Evolutionary conservation across 352 stramenopile genomes (phyloP).

Genomic region (Blastocystis sp.): DNA sequence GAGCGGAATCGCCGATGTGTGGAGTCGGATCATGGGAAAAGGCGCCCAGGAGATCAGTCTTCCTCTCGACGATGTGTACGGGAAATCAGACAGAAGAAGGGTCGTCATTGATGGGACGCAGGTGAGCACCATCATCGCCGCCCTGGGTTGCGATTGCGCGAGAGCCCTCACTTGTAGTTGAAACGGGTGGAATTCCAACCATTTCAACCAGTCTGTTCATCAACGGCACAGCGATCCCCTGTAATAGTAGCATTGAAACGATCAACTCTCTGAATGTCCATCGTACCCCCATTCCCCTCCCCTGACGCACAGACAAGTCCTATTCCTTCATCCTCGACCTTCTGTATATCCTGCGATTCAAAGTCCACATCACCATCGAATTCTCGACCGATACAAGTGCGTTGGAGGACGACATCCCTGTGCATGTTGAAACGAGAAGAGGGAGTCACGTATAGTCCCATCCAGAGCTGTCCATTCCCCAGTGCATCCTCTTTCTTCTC

Average conservation of each 20-base stretch:
- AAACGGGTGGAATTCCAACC: not conserved
- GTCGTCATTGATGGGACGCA: not conserved
- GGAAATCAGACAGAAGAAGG: not conserved
- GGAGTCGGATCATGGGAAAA: not conserved
- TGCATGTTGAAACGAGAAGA: not conserved
- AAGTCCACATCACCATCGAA: not conserved
- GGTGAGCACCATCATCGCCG: not conserved
- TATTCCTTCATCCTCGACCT: constrained; percentile 29
- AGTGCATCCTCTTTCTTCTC: constrained; percentile 52
- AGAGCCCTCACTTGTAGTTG: not conserved
- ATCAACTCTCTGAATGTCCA: constrained; percentile 20
- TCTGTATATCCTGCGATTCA: constrained; percentile 31
- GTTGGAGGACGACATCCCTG: not conserved
- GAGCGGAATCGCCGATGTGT: not conserved
- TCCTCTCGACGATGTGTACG: not conserved
- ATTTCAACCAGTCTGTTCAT: not conserved
- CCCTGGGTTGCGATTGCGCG: not conserved
- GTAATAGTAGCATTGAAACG: not conserved
- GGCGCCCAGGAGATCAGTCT: not conserved
- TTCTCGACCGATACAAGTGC: not conserved
- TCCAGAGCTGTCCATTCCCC: not conserved
- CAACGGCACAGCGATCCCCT: constrained; percentile 17
- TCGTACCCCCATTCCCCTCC: not conserved
- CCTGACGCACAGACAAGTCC: not conserved
- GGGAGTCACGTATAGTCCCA: not conserved